Percentiles rank a stretch among this genome's conserved stretches.
phyloP scores from a whole-genome alignment of 768 basidiomycete genomes.

The Kwoniella bestiolae region DNA sequence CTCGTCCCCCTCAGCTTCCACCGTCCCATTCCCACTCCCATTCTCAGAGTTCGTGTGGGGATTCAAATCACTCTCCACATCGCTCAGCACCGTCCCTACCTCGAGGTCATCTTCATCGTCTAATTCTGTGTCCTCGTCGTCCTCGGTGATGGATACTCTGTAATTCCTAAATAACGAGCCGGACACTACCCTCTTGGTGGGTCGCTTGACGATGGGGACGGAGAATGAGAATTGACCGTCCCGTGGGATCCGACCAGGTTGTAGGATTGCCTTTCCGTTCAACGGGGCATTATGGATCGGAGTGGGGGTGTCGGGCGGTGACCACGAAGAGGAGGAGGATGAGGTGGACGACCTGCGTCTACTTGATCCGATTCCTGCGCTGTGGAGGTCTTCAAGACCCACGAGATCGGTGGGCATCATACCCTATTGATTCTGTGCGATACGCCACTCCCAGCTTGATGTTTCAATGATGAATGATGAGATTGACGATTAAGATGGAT shows the following conservation, averaged over 20 bases:
- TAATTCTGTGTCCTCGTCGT: conserved; percentile 2
- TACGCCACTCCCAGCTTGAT: too few relatives aligned
- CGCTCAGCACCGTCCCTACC: conserved; percentile 18
- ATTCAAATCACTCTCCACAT: conserved; percentile 18
- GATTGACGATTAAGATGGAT: too few relatives aligned
- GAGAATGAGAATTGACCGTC: neutral
- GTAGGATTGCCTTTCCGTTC: conserved; percentile 3
- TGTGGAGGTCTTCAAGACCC: neutral
- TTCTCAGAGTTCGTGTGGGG: conserved; percentile 1
- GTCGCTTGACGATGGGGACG: conserved; percentile 10
- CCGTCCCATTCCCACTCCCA: neutral
- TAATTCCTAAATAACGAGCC: conserved; percentile 7
- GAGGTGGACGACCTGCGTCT: conserved; percentile 23
- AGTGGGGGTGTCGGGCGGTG: conserved; percentile 23
- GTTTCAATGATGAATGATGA: too few relatives aligned
- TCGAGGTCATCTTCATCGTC: conserved; percentile 14
- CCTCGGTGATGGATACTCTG: neutral
- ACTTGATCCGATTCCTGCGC: neutral
- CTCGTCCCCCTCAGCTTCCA: conserved; percentile 17
- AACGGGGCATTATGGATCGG: conserved; percentile 16
- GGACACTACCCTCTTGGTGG: neutral
- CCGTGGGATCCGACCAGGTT: conserved; percentile 3
- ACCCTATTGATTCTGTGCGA: too few relatives aligned
- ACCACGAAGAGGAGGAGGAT: conserved; percentile 13
- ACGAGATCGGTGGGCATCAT: neutral